phyloP scores from a whole-genome alignment of 78 protist species.

The Emiliania huxleyi region DNA sequence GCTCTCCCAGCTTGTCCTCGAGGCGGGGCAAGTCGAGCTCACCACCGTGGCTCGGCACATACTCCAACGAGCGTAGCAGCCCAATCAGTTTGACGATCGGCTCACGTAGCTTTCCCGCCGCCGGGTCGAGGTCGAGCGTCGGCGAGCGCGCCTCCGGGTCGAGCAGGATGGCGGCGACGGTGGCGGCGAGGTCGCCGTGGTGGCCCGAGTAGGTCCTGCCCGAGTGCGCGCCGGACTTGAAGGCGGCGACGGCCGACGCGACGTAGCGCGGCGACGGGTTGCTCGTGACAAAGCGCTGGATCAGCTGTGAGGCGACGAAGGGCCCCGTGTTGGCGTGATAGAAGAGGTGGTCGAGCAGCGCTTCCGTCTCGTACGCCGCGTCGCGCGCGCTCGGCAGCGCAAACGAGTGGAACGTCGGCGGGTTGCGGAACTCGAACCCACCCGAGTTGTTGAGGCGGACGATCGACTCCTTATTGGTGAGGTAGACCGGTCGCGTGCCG shows the following conservation, averaged over 20 bases:
- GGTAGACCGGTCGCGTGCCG: not conserved
- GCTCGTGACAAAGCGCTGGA: not conserved
- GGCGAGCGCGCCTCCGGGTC: slow-evolving; percentile 18
- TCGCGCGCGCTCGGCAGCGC: not conserved
- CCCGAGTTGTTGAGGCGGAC: not conserved
- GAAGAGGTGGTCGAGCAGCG: not conserved
- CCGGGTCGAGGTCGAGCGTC: not conserved
- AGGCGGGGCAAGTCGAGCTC: not conserved
- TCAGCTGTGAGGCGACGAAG: not conserved
- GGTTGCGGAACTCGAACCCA: not conserved
- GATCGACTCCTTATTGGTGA: not conserved
- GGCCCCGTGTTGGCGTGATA: not conserved
- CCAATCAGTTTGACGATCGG: not conserved
- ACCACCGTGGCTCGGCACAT: not conserved
- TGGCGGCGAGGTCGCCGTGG: slow-evolving; percentile 16
- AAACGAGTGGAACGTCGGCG: not conserved
- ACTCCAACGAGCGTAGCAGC: slow-evolving; percentile 11
- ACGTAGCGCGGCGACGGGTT: slow-evolving; percentile 26
- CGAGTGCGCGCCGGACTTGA: not conserved
- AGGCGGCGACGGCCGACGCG: not conserved
- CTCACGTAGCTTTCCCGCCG: not conserved
- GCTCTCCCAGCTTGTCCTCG: not conserved
- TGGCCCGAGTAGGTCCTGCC: not conserved
- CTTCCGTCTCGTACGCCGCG: slow-evolving; percentile 6
- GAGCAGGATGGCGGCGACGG: slow-evolving; percentile 17